Evolutionary conservation across 2,329 filamentous ascomycete species (phyloP).

Genomic region (Verticillium albo-atrum): DNA sequence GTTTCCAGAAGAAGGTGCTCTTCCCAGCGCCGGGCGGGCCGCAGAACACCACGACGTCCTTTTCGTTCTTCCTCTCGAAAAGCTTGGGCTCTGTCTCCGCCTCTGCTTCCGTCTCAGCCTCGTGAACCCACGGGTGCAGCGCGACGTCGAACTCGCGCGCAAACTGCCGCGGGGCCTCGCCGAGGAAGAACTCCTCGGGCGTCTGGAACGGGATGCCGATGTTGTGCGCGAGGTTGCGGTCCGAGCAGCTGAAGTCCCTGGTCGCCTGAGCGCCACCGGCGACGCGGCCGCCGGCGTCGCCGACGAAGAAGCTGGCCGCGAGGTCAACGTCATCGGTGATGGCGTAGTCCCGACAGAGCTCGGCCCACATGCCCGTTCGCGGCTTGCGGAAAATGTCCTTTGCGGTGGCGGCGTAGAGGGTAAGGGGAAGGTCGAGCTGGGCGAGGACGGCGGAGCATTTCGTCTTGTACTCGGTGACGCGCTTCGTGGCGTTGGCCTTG

Average conservation of each 20-base stretch:
- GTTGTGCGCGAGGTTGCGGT: conserved; percentile 81
- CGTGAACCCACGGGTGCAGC: conserved; percentile 44
- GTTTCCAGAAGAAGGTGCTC: conserved; percentile 80
- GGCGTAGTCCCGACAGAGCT: conserved; percentile 53
- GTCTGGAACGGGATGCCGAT: conserved; percentile 76
- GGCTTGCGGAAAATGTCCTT: conserved; percentile 86
- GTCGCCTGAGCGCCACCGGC: conserved; percentile 49
- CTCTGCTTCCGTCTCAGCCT: conserved; percentile 17
- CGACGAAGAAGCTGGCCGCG: conserved; percentile 74
- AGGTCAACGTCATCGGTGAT: conserved; percentile 61
- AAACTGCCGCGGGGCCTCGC: conserved; percentile 61
- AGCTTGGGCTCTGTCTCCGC: conserved; percentile 29
- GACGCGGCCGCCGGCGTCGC: conserved; percentile 70
- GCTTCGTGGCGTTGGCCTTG: conserved; percentile 56
- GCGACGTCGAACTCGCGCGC: conserved; percentile 67
- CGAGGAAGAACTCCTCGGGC: conserved; percentile 88
- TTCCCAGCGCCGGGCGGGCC: conserved; percentile 90
- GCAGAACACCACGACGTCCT: conserved; percentile 80
- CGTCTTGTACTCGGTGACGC: conserved; percentile 75
- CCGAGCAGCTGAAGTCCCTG: conserved; percentile 63
- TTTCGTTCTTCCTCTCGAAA: conserved; percentile 56
- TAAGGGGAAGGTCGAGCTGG: conserved; percentile 70
- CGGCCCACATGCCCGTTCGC: conserved; percentile 80
- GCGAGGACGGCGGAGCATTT: conserved; percentile 68
- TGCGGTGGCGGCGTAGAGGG: conserved; percentile 80